Evolutionary conservation across 2,329 filamentous ascomycete genomes (phyloP).

Genomic region (Fusarium sp.): DNA sequence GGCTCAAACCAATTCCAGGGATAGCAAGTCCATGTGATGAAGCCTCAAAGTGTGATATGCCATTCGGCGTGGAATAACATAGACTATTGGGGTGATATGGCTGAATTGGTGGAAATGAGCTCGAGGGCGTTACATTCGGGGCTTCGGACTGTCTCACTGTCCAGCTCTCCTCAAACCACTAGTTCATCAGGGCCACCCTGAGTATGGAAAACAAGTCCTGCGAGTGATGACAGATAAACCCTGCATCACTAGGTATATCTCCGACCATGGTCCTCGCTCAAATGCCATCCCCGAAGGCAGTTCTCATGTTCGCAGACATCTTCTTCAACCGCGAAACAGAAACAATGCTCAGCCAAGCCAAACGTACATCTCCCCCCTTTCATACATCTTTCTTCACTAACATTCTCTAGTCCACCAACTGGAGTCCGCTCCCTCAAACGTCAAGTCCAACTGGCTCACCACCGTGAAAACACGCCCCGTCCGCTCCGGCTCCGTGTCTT

Average conservation of each 20-base stretch:
- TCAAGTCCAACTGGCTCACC: neutral
- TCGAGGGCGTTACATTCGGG: neutral
- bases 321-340: neutral
- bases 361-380: neutral
- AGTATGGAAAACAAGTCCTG: fast-evolving
- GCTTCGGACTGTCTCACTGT: neutral
- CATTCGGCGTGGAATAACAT: too few relatives aligned
- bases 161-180: neutral
- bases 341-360: neutral
- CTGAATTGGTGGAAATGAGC: neutral
- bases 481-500: neutral
- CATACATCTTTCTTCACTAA: neutral
- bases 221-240: neutral
- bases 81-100: neutral
- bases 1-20: neutral
- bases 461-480: neutral
- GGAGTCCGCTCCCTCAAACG: neutral
- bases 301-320: neutral
- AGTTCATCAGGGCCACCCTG: neutral
- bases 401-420: neutral
- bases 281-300: neutral
- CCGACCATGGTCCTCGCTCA: neutral
- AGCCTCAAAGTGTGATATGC: neutral
- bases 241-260: neutral
- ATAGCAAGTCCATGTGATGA: neutral